A percentile compares a stretch with the other conserved stretches of the same genome.
These are phyloP conservation scores for Phyllachora maydis DNA, from an alignment of 2,329 filamentous ascomycete genomes.

Conservation along the genomic window DNA sequence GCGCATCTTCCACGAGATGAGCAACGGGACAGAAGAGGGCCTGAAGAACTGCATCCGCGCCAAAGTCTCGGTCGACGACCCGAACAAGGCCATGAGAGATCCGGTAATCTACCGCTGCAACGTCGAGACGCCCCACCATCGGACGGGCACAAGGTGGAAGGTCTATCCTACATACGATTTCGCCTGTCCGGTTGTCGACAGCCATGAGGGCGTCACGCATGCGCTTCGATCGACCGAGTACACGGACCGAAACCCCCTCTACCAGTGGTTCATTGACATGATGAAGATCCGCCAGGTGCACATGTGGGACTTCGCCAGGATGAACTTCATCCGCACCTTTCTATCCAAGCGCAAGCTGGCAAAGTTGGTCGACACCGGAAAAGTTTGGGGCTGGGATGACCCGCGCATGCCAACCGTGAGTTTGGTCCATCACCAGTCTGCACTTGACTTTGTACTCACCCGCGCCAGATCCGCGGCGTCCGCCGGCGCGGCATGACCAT, in stretches of 20 bases:
- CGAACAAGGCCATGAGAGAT: conserved; percentile 90
- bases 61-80: conserved; percentile 78
- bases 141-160: conserved; percentile 63
- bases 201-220: conserved; percentile 64
- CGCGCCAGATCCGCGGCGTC: conserved; percentile 63
- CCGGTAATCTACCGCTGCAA: conserved; percentile 97
- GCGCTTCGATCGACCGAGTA: conserved; percentile 73
- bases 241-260: conserved; percentile 70
- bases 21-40: conserved; percentile 60
- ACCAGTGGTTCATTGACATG: conserved; percentile 66
- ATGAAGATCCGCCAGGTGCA: conserved; percentile 56
- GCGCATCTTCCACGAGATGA: conserved; percentile 84
- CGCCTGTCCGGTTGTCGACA: conserved; percentile 65
- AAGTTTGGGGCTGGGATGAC: conserved; percentile 72
- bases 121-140: conserved; percentile 43
- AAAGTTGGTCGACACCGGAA: conserved; percentile 57
- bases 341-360: conserved; percentile 74
- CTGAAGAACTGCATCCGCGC: conserved; percentile 79
- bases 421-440: no score
- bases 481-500: conserved; percentile 62
- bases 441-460: no score
- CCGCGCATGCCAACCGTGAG: conserved; percentile 73
- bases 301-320: conserved; percentile 69
- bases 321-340: conserved; percentile 71
- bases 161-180: conserved; percentile 81